These are phyloP conservation scores for Graphiopsis chlorocephala DNA, from an alignment of 2,329 filamentous ascomycete genomes.

Conservation along the genomic window DNA sequence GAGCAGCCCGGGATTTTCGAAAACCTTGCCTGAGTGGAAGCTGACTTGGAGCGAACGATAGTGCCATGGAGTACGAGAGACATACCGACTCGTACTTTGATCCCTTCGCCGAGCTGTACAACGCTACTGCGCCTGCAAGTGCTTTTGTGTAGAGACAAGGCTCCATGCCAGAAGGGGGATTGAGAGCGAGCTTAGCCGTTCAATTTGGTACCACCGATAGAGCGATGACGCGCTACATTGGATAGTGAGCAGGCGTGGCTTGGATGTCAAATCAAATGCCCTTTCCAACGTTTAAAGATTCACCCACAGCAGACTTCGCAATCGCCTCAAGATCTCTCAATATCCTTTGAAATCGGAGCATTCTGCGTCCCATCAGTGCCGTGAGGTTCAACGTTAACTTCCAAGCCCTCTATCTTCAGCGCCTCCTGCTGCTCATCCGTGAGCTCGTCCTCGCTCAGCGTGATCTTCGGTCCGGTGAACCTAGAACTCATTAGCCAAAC, in stretches of 20 bases:
- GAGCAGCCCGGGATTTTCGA: not conserved
- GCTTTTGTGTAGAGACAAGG: not conserved
- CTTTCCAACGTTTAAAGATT: not conserved
- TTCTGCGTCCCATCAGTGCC: not conserved
- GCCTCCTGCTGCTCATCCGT: conserved; percentile 28
- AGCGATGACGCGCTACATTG: not conserved
- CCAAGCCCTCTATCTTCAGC: conserved; percentile 26
- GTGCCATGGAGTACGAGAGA: conserved; percentile 56
- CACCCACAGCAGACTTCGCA: not conserved
- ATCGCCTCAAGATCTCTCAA: not conserved
- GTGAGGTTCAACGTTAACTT: conserved; percentile 11
- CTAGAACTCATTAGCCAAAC: conserved; percentile 13
- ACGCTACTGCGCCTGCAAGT: not conserved
- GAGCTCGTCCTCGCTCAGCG: conserved; percentile 41
- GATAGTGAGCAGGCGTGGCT: not conserved
- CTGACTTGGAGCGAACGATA: not conserved
- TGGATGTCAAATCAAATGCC: not conserved
- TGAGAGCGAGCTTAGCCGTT: not conserved
- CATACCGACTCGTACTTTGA: conserved; percentile 51
- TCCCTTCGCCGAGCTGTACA: conserved; percentile 50
- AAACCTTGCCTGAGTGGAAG: not conserved
- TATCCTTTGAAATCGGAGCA: not conserved
- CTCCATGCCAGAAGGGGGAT: not conserved
- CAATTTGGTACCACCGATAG: not conserved
- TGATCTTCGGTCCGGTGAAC: conserved; percentile 59